Conservation (phyloP, 2,329 filamentous ascomycete species). For the Rhynchosporium secalis region DNA sequence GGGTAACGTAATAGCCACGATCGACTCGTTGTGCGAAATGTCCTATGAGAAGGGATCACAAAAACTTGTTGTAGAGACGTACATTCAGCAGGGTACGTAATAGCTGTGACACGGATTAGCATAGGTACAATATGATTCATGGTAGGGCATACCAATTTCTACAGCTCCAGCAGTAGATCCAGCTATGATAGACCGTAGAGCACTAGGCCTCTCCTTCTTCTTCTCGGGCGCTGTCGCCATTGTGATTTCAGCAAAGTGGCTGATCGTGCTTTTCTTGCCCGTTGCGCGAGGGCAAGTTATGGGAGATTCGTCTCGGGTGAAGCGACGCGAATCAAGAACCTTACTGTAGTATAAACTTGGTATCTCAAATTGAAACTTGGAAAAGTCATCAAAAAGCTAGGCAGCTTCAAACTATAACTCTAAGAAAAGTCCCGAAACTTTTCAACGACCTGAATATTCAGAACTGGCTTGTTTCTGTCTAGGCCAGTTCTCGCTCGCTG, state of each 20-base stretch:
- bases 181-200: conserved; percentile 85
- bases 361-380: no score
- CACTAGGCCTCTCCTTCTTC: conserved; percentile 61
- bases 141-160: conserved; percentile 69
- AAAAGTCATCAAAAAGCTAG: no score
- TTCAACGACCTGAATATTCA: no score
- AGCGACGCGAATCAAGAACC: no score
- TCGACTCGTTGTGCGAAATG: background rate
- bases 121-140: conserved; percentile 14
- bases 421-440: no score
- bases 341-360: no score
- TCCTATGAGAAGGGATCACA: background rate
- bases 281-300: no score
- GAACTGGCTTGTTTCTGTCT: no score
- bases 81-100: conserved; percentile 95
- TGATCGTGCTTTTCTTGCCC: background rate
- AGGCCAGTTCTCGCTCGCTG: background rate
- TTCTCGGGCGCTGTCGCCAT: conserved; percentile 38
- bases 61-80: conserved; percentile 39
- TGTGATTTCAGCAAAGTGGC: background rate
- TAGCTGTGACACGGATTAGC: conserved; percentile 51
- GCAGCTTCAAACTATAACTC: no score
- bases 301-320: no score
- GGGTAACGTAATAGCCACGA: background rate
- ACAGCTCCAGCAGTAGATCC: conserved; percentile 92